These are phyloP conservation scores for Colletotrichum sp. DNA, from an alignment of 2,329 filamentous ascomycete species.

Conservation along the genomic window DNA sequence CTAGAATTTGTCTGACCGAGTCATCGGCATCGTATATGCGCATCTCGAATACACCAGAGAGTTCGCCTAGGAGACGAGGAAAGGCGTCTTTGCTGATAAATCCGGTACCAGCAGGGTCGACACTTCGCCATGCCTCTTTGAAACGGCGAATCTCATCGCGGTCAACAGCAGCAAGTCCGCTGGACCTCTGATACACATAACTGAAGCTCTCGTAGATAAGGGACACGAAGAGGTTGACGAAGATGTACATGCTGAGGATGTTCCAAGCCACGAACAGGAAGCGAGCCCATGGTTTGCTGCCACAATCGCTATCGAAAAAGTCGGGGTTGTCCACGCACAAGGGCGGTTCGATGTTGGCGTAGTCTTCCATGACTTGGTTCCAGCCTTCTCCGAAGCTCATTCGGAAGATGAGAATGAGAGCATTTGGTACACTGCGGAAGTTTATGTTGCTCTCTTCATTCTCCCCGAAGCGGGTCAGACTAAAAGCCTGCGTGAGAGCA, in stretches of 20 bases:
- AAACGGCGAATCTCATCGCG: constrained; percentile 94
- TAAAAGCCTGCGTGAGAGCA: constrained; percentile 93
- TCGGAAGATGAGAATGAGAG: constrained; percentile 89
- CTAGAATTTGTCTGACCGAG: constrained; percentile 84
- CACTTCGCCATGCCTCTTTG: constrained; percentile 97
- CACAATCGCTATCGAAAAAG: constrained; percentile 92
- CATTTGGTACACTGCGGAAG: constrained; percentile 91
- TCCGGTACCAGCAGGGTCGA: constrained; percentile 88
- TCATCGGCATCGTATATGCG: constrained; percentile 92
- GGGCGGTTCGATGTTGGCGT: constrained; percentile 77
- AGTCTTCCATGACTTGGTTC: constrained; percentile 98
- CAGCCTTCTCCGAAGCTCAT: constrained; percentile 95
- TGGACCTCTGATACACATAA: constrained; percentile 97
- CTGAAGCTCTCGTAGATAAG: constrained; percentile 99
- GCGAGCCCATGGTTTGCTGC: constrained; percentile 86
- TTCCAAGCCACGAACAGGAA: constrained; percentile 96
- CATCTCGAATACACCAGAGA: constrained; percentile 97
- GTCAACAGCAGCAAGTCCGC: constrained; percentile 87
- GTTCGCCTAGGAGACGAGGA: constrained; percentile 84
- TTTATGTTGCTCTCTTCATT: constrained; percentile 82
- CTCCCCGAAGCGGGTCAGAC: constrained; percentile 83
- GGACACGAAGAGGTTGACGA: constrained; percentile 97
- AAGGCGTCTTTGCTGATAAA: constrained; percentile 92
- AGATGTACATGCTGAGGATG: constrained; percentile 99
- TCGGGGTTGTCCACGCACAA: constrained; percentile 73